Percentiles rank a stretch among this genome's conserved stretches.
These are phyloP conservation scores for Pleurotus giganteus DNA, from an alignment of 768 basidiomycete species.

Conservation along the genomic window DNA sequence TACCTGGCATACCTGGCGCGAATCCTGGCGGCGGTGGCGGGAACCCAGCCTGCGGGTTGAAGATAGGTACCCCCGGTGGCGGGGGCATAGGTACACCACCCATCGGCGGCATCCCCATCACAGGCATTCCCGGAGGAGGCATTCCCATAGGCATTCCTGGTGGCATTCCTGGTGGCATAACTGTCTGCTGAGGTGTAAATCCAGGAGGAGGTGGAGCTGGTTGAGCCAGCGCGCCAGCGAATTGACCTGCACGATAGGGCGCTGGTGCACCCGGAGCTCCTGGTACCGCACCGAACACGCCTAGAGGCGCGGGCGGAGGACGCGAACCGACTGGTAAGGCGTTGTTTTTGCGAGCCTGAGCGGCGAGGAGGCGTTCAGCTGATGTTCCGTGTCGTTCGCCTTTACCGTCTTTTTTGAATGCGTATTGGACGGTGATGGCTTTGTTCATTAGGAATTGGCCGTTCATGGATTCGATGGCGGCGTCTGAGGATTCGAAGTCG, in stretches of 20 bases:
- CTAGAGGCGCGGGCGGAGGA: slow-evolving; percentile 55
- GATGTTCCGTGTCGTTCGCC: slow-evolving; percentile 96
- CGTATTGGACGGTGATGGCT: slow-evolving; percentile 94
- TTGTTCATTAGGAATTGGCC: slow-evolving; percentile 98
- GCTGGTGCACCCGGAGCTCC: slow-evolving; percentile 72
- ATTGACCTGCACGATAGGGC: slow-evolving; percentile 82
- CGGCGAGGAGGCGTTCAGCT: slow-evolving; percentile 93
- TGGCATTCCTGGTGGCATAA: slow-evolving; percentile 44
- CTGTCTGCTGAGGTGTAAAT: slow-evolving; percentile 70
- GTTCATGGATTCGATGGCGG: slow-evolving; percentile 96
- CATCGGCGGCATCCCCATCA: slow-evolving; percentile 21
- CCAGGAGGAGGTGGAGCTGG: slow-evolving; percentile 83
- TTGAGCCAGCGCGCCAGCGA: slow-evolving; percentile 82
- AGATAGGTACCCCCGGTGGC: slow-evolving; percentile 31
- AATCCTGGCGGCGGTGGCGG: slow-evolving; percentile 26
- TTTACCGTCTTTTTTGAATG: slow-evolving; percentile 99
- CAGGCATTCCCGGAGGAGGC: slow-evolving; percentile 17
- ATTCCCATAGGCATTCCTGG: slow-evolving; percentile 18
- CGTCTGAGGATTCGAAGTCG: slow-evolving; percentile 96
- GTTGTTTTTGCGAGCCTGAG: slow-evolving; percentile 95
- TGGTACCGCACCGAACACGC: slow-evolving; percentile 59
- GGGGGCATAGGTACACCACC: slow-evolving; percentile 22
- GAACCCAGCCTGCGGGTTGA: slow-evolving; percentile 13
- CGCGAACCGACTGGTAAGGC: slow-evolving; percentile 77
- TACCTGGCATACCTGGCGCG: slow-evolving; percentile 27